Evolutionary conservation across 1,284 basidiomycete species (phyloP).

Genomic region (Fomitopsis pinicola): DNA sequence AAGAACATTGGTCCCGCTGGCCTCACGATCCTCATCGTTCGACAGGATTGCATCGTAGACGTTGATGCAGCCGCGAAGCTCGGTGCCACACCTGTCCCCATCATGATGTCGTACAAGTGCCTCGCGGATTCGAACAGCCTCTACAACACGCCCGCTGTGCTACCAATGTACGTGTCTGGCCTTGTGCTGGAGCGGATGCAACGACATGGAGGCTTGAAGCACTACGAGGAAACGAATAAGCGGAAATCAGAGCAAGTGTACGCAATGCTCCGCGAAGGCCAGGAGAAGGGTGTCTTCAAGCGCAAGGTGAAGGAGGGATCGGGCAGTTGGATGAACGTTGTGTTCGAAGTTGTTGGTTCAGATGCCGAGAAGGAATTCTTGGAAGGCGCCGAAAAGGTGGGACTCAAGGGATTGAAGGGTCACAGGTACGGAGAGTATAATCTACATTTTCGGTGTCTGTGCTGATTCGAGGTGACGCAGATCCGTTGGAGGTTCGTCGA

Average conservation of each 20-base stretch:
- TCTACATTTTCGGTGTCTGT: background rate
- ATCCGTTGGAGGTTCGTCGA: slow-evolving; percentile 57
- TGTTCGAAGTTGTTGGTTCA: slow-evolving; percentile 73
- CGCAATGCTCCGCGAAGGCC: slow-evolving; percentile 64
- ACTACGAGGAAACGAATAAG: slow-evolving; percentile 65
- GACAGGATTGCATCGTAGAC: slow-evolving; percentile 88
- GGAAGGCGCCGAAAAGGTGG: slow-evolving; percentile 69
- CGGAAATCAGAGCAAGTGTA: slow-evolving; percentile 79
- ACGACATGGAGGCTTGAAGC: slow-evolving; percentile 66
- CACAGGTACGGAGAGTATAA: slow-evolving; percentile 67
- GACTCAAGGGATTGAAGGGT: slow-evolving; percentile 86
- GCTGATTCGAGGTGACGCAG: slow-evolving; percentile 24
- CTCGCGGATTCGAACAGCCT: slow-evolving; percentile 78
- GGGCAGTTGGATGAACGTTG: slow-evolving; percentile 92
- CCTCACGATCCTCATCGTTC: slow-evolving; percentile 89
- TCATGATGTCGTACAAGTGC: slow-evolving; percentile 84
- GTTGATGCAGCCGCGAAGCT: slow-evolving; percentile 76
- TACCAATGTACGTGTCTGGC: slow-evolving; percentile 89
- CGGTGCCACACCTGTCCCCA: slow-evolving; percentile 74
- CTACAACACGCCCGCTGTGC: slow-evolving; percentile 94
- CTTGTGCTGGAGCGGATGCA: slow-evolving; percentile 79
- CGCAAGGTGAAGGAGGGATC: slow-evolving; percentile 69
- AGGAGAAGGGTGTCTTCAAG: slow-evolving; percentile 62
- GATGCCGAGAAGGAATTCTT: slow-evolving; percentile 73
- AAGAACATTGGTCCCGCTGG: slow-evolving; percentile 98